Evolutionary conservation across 345 rosid genomes (phyloP).

Genomic region (Eucalyptus cloeziana): DNA sequence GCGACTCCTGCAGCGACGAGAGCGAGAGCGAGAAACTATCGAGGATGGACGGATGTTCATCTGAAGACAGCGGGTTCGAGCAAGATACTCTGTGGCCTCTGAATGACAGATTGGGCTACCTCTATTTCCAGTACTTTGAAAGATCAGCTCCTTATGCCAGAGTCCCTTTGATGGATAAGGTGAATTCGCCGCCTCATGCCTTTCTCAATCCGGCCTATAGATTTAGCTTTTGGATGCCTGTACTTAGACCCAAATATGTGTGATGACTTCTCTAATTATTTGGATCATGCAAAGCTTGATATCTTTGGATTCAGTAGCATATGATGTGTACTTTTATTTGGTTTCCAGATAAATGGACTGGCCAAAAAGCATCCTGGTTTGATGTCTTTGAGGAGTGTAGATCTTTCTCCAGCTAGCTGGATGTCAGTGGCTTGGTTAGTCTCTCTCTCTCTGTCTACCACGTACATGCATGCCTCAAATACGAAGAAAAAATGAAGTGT

Average conservation of each 20-base stretch:
- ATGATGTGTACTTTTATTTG: not conserved
- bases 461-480: not conserved
- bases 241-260: not conserved
- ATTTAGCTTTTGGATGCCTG: not conserved
- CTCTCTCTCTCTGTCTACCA: not conserved
- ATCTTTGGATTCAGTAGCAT: not conserved
- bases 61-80: conserved; percentile 80
- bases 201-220: not conserved
- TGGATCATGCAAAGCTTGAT: not conserved
- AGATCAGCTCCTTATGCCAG: conserved; percentile 38
- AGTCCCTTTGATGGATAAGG: conserved; percentile 51
- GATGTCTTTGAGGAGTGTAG: conserved; percentile 37
- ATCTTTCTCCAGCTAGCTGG: conserved; percentile 52
- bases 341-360: conserved; percentile 22
- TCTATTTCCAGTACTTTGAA: conserved; percentile 35
- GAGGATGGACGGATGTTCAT: conserved; percentile 74
- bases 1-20: conserved; percentile 84
- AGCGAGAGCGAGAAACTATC: conserved; percentile 78
- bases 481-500: not conserved
- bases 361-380: conserved; percentile 25
- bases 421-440: conserved; percentile 47
- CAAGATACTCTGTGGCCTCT: conserved; percentile 29
- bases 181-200: not conserved
- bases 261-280: not conserved
- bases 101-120: conserved; percentile 20